Base-by-base conservation (phyloP, 345 rosid species). In the Syzygium jambos region DNA sequence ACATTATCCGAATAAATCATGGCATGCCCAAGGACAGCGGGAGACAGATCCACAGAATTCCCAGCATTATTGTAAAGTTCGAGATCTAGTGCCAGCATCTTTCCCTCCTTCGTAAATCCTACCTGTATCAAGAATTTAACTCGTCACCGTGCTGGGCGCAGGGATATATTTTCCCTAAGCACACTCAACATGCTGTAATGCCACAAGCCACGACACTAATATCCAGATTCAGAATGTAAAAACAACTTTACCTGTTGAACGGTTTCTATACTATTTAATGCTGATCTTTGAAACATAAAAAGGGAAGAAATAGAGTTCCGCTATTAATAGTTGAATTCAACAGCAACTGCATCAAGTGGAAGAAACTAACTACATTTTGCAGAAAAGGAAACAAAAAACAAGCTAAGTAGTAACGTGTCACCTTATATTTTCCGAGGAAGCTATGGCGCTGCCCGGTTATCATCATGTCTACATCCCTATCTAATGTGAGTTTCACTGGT, bases 381-480 rank as follows among this genome's bases (percentile, higher is more conserved):
- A 7, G 25, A 51, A 51, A 51, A 2, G 49, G 80, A 73, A 73
- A 38, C 25, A 73, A 73, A 73, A 49, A 73, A 73, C 11, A 73
- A 73, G 21, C 80, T 73, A 73, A 38, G 80, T 68, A 65, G 57
- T 78, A n/a, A 22, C 46, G 41, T 17, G 41, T 78, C 90, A 97
- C 98, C 98, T 95, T 96, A 92, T 98, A 98, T 88, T 96, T 97
- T 90, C 99, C 99, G 22, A 96, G 90, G 90, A 98, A 96, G 91
- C 99, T 91, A 93, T 98, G 99, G 85, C 99, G 99, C 85, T 98
- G 98, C 88, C 99, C 99, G 34, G 98, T 85, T 87, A 90, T 94
- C 96, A 95, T 96, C 99, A 98, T 98, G 92, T 98, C 99, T 86
- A 91, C 87, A 85, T 97, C 99, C 90, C 99, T 93, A 91, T 97